Percentiles rank a stretch among this genome's conserved stretches.
phyloP scores from a whole-genome alignment of 768 basidiomycete genomes.

The Suillus spraguei region DNA sequence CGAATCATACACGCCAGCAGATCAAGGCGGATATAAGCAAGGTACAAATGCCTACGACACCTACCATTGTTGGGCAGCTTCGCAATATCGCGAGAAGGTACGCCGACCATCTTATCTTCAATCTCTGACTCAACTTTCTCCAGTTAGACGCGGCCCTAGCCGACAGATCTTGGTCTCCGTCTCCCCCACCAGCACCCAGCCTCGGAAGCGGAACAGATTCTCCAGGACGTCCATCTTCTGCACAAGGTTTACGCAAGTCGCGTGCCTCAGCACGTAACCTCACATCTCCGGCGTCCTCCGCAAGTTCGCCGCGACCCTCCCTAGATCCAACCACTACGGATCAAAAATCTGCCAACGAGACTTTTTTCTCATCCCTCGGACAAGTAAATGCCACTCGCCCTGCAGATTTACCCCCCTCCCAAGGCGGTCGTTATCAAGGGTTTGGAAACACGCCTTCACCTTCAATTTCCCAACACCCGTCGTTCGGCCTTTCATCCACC shows the following conservation, averaged over 20 bases:
- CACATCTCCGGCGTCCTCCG: constrained; percentile 48
- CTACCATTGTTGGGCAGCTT: constrained; percentile 93
- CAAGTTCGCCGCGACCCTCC: constrained; percentile 45
- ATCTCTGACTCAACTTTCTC: constrained; percentile 22
- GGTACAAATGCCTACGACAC: constrained; percentile 67
- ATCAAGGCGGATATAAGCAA: constrained; percentile 70
- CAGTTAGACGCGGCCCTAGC: constrained; percentile 81
- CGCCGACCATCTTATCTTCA: background rate
- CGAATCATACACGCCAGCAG: constrained; percentile 63
- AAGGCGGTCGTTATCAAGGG: constrained; percentile 92
- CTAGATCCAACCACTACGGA: constrained; percentile 44
- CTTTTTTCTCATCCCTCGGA: constrained; percentile 84
- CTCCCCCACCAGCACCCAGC: constrained; percentile 59
- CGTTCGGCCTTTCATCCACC: constrained; percentile 74
- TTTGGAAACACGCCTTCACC: constrained; percentile 85
- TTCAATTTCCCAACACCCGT: constrained; percentile 56
- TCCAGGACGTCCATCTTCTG: constrained; percentile 67
- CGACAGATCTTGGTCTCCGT: constrained; percentile 79
- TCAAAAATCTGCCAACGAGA: constrained; percentile 83
- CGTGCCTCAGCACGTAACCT: constrained; percentile 66
- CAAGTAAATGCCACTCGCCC: constrained; percentile 78
- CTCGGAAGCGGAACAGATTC: constrained; percentile 38
- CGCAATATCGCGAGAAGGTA: constrained; percentile 95
- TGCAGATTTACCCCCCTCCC: constrained; percentile 83
- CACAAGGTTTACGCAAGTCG: constrained; percentile 87